Evolutionary conservation across 2,329 filamentous ascomycete genomes (phyloP), one percentile per base, ranked within the genome.

Genomic region (Aspergillus nomiae): DNA sequence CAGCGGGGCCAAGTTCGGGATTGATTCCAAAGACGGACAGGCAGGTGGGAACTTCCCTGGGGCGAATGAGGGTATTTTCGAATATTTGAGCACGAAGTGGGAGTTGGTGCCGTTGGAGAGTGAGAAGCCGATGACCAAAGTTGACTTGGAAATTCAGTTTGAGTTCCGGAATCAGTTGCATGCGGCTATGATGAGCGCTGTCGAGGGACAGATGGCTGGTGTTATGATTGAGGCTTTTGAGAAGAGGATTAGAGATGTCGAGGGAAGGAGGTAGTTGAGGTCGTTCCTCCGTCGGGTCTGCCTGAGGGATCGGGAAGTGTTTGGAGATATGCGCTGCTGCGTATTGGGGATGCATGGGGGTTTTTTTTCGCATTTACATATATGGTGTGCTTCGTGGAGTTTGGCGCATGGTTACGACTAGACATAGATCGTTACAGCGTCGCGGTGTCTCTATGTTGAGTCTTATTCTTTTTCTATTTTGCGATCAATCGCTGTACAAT

Each of bases 181-280:
- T 80, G 89, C 89, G 48, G 88, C 91, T 24, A 83, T 97, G 74
- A 95, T 94, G 75, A 85, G 88, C 43, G 90, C 91, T 38, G 89
- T 95, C 28, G 92, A 92, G 67, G 90, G 92, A 36, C 92, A 92
- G 79, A 88, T 97, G 66, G 94, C 92, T 1, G 89, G 88, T 4
- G 84, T 91, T 67, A 97, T 99, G 93, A 91, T 98, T 68, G 89
- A 92, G 76, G 94, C 95, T 1, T 99, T 99, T 81, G 94, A 97
- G 81, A 86, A 87, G 78, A 85, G 91, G 73, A 93, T 95, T 7
- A 82, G 82, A 73, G 81, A 86, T 71, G 75, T 92, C 55, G 76
- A 86, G 69, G 80, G 46, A 45, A 30, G 59, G 38, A 38, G 21
- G 32, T 63, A 43, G 43, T 11, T 7, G 30, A 21, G 21, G 24